phyloP scores from a whole-genome alignment of 306 rosid genomes.

The Acacia melanoxylon region DNA sequence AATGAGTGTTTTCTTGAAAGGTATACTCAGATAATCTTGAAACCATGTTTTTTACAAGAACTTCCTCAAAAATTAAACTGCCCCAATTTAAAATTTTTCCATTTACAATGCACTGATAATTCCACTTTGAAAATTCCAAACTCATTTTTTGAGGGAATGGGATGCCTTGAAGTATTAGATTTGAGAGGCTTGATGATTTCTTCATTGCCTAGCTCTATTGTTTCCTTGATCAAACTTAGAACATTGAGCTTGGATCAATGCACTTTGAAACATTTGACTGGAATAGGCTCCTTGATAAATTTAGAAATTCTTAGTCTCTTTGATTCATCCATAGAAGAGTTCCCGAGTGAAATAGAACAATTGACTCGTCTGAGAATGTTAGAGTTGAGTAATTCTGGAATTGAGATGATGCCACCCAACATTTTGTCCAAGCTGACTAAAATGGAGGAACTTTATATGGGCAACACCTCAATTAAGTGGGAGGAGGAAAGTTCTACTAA shows the following conservation, averaged over 20 bases:
- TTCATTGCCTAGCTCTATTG: neutral
- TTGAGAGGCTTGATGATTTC: neutral
- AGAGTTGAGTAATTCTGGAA: too few species aligned
- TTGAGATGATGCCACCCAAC: neutral
- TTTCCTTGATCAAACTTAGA: neutral
- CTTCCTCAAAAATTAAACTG: neutral
- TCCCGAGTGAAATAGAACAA: neutral
- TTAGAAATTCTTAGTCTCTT: neutral
- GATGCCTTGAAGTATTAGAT: neutral
- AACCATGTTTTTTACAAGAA: accelerated
- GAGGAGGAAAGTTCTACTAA: neutral
- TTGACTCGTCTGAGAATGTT: too few species aligned
- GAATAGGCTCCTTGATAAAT: neutral
- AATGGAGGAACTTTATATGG: neutral
- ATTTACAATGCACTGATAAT: accelerated
- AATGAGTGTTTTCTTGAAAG: neutral
- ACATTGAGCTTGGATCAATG: neutral
- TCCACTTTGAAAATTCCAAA: neutral
- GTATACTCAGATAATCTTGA: neutral
- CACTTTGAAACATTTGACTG: neutral
- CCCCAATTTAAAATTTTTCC: neutral
- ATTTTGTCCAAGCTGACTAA: neutral
- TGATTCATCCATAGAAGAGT: neutral
- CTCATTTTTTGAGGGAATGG: neutral
- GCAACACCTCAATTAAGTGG: neutral